Evolutionary conservation across 2,329 filamentous ascomycete species (phyloP).

Genomic region (Monosporascus sp.): DNA sequence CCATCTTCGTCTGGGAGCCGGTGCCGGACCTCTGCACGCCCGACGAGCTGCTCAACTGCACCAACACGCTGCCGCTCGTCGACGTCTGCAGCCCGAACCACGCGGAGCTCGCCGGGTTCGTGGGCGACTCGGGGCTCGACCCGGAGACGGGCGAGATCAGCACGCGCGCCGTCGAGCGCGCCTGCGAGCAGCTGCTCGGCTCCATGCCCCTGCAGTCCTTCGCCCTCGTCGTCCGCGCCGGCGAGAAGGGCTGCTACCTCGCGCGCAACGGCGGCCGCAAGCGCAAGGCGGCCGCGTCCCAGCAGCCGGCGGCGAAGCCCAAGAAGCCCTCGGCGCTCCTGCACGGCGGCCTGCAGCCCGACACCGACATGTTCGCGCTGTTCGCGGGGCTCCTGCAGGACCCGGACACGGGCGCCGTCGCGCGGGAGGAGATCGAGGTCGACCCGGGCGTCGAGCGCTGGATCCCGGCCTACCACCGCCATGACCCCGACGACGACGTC

Average conservation of each 20-base stretch:
- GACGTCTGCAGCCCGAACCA: conserved; percentile 77
- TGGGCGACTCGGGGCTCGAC: conserved; percentile 57
- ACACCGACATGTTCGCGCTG: conserved; percentile 59
- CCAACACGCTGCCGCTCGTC: conserved; percentile 55
- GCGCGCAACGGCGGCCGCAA: conserved; percentile 53
- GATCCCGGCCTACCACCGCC: conserved; percentile 69
- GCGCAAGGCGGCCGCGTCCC: conserved; percentile 25
- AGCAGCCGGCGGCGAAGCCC: conserved; percentile 24
- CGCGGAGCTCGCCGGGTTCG: conserved; percentile 79
- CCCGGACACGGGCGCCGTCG: conserved; percentile 42
- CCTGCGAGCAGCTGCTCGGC: conserved; percentile 57
- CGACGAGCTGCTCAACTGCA: conserved; percentile 59
- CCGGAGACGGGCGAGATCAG: conserved; percentile 50
- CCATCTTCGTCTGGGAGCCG: conserved; percentile 90
- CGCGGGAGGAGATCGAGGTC: conserved; percentile 54
- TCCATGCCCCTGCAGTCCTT: conserved; percentile 61
- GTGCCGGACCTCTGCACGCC: conserved; percentile 83
- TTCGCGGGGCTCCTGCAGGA: conserved; percentile 55
- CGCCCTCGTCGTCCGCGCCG: conserved; percentile 64
- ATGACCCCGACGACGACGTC: conserved; percentile 56
- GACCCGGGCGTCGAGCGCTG: conserved; percentile 64
- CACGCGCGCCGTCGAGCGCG: conserved; percentile 47
- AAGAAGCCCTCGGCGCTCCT: conserved; percentile 39
- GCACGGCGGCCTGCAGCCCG: conserved; percentile 49
- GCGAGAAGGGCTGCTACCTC: conserved; percentile 66